Evolutionary conservation across 1,284 basidiomycete species (phyloP).

Genomic region (Leccinum pachyderme): DNA sequence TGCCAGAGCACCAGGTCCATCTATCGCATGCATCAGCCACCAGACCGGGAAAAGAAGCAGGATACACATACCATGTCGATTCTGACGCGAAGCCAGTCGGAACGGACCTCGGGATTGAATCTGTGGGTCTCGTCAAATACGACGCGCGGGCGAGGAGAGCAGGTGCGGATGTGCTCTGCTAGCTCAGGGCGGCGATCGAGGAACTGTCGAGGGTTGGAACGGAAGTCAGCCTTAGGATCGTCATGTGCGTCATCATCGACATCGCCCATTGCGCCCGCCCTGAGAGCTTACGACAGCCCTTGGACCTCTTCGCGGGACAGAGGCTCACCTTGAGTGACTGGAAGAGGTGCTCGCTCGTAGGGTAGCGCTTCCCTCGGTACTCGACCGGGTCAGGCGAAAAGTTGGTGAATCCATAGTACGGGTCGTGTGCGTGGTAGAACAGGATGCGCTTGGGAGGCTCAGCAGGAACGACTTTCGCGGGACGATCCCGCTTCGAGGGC

Average conservation of each 20-base stretch:
- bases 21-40: constrained; percentile 16
- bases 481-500: constrained; percentile 7
- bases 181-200: constrained; percentile 36
- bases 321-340: constrained; percentile 39
- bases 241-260: constrained; percentile 17
- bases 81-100: constrained; percentile 37
- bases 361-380: constrained; percentile 36
- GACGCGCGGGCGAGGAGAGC: constrained; percentile 34
- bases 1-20: constrained; percentile 36
- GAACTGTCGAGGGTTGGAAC: constrained; percentile 25
- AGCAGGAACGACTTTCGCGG: background rate
- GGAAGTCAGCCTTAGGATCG: constrained; percentile 8
- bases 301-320: too few relatives aligned
- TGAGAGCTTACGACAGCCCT: background rate
- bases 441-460: constrained; percentile 26
- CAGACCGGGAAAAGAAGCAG: background rate
- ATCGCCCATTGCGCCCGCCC: constrained; percentile 3
- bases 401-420: constrained; percentile 40
- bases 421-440: constrained; percentile 34
- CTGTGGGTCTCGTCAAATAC: constrained; percentile 41
- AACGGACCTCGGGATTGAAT: constrained; percentile 37
- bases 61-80: constrained; percentile 30
- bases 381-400: constrained; percentile 39
- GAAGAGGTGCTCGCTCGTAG: constrained; percentile 43
- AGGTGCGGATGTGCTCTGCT: constrained; percentile 40